Evolutionary conservation across 495 filamentous ascomycete species (phyloP), one percentile per base, ranked within the genome.

Genomic region (Darksidea phi): DNA sequence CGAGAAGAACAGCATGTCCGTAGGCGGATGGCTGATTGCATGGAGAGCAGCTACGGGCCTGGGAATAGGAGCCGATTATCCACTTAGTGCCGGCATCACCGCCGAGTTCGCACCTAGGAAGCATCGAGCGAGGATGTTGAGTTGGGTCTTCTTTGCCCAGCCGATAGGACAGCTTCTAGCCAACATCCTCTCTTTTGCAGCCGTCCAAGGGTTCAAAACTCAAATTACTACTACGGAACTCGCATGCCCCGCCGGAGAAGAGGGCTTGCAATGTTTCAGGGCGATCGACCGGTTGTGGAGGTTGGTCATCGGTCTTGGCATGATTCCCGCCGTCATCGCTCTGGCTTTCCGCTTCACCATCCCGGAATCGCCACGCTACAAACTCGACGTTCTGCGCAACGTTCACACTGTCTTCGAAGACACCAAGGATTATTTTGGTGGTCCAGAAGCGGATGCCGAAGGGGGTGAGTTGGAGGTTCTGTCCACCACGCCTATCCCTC

Each of bases 41-140:
- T 67, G 64, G 64, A 32, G 64, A 32, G 28, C 45, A 1, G 25
- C 63, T 12, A 62, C 63, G 58, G 64, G 64, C 6, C 13, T 67
- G 2, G 58, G 64, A 21, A 67, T 67, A 4, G 64, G 64, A 17
- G 63, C 58, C 11, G 64, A 67, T 54, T 67, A 63, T 52, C 64
- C 64, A n/a, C 45, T 67, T 24, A 52, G 43, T 5, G 64, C 64
- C n/a, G 64, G 54, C 15, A 67, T 67, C 17, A 62, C 58, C 6
- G 32, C 23, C 18, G 64, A 67, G 45, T 67, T 67, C 38, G 58
- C 64, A 7, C 64, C 64, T 6, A 12, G 59, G 47, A 62, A 51
- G 48, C 48, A 56, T 45, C 51, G 59, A 1, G 64, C 64, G 10
- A 28, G 64, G 25, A 67, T 67, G 64, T 18, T 67, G 50, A 53